Conservation (phyloP, 164 flowering plant species). For the Kingdonia uniflora region DNA sequence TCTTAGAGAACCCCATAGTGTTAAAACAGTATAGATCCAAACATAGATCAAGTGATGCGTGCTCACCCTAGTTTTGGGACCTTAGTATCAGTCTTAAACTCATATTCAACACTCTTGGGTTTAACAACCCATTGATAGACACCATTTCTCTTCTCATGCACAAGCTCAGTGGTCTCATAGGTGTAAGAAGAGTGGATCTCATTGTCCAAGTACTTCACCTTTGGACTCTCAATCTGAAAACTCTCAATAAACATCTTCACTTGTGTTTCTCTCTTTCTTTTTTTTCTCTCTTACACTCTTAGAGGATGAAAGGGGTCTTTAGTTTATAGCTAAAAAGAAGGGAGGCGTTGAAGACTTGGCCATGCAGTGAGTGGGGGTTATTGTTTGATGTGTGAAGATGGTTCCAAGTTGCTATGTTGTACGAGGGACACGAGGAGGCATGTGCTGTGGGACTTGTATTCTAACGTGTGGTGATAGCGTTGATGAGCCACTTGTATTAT, state of each 20-base stretch:
- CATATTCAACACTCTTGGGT: slow-evolving; percentile 80
- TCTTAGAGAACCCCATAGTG: neutral
- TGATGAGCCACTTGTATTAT: too few species aligned
- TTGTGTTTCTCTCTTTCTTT: too few species aligned
- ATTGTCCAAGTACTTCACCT: slow-evolving; percentile 71
- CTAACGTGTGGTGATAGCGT: too few species aligned
- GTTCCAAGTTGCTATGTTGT: too few species aligned
- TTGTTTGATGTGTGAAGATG: too few species aligned
- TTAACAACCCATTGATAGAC: slow-evolving; percentile 82
- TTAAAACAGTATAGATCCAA: neutral
- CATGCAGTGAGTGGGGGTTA: too few species aligned
- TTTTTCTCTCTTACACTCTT: too few species aligned
- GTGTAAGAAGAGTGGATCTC: slow-evolving; percentile 80
- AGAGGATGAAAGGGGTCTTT: too few species aligned
- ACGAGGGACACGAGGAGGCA: too few species aligned
- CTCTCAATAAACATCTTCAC: slow-evolving; percentile 81
- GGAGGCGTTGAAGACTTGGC: too few species aligned
- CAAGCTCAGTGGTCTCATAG: slow-evolving; percentile 90
- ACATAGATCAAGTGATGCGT: neutral
- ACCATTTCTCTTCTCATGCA: slow-evolving; percentile 78
- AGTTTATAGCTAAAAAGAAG: too few species aligned
- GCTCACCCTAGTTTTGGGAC: slow-evolving; percentile 89
- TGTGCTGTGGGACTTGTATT: too few species aligned
- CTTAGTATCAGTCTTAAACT: slow-evolving; percentile 73
- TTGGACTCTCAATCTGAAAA: slow-evolving; percentile 84